phyloP scores from a whole-genome alignment of 202 grass and related monocot genomes.

The Setaria viridis region DNA sequence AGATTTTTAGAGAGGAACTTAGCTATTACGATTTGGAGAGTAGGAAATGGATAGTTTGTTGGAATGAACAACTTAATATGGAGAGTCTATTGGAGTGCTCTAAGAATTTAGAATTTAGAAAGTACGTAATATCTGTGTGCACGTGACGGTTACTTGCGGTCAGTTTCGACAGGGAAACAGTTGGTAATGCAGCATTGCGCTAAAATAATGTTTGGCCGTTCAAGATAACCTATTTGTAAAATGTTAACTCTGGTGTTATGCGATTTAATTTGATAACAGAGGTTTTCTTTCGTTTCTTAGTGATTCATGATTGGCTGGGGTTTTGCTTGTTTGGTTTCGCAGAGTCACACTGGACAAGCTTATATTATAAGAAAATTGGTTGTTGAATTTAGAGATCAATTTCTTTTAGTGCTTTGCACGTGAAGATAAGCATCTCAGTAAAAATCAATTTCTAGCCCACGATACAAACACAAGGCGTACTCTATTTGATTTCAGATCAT shows the following conservation, averaged over 20 bases:
- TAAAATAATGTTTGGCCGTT: neutral
- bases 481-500: neutral
- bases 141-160: no score
- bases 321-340: neutral
- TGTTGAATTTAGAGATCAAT: neutral
- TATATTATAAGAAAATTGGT: neutral
- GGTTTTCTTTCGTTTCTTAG: no score
- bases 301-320: no score
- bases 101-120: no score
- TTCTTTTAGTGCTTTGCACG: neutral
- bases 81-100: no score
- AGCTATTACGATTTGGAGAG: no score
- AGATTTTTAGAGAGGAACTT: no score
- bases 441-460: neutral
- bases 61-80: no score
- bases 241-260: neutral
- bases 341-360: neutral
- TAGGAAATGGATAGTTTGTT: no score
- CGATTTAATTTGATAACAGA: neutral
- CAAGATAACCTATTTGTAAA: neutral
- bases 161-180: no score
- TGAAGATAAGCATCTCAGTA: neutral
- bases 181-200: neutral
- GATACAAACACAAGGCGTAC: neutral
- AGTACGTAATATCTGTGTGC: no score